Evolutionary conservation across 2,329 filamentous ascomycete species (phyloP).

Genomic region (Ascosphaera aggregata): DNA sequence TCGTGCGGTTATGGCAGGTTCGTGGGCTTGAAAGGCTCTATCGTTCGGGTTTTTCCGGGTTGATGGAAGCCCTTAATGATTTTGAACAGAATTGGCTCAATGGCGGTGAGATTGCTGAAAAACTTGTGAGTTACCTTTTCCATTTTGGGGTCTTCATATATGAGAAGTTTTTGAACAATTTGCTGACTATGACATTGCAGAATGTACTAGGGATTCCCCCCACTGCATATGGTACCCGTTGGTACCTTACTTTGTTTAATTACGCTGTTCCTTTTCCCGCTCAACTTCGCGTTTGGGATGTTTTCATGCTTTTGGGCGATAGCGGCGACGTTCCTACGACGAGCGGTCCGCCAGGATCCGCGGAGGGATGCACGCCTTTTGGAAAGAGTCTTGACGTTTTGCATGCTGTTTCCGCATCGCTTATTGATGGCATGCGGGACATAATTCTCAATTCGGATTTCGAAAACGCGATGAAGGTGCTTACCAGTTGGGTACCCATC

Average conservation of each 20-base stretch:
- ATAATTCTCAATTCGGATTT: slow-evolving; percentile 85
- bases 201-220: slow-evolving; percentile 57
- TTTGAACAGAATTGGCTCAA: slow-evolving; percentile 69
- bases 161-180: no score
- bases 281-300: slow-evolving; percentile 90
- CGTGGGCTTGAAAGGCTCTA: slow-evolving; percentile 74
- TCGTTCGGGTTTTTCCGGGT: slow-evolving; percentile 55
- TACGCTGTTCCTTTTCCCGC: slow-evolving; percentile 86
- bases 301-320: slow-evolving; percentile 85
- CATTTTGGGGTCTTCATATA: neutral
- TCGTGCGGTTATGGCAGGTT: slow-evolving; percentile 81
- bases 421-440: slow-evolving; percentile 76
- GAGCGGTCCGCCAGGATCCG: slow-evolving; percentile 4
- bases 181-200: slow-evolving; percentile 17
- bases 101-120: slow-evolving; percentile 51
- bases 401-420: slow-evolving; percentile 69
- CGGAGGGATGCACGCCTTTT: slow-evolving; percentile 15
- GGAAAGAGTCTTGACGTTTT: slow-evolving; percentile 58
- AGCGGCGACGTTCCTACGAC: slow-evolving; percentile 23
- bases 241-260: slow-evolving; percentile 97
- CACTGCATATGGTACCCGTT: slow-evolving; percentile 85
- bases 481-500: slow-evolving; percentile 84
- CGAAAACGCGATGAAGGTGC: slow-evolving; percentile 90
- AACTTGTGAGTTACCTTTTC: slow-evolving; percentile 39
- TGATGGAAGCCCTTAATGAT: slow-evolving; percentile 67